These are phyloP conservation scores for Solanum chiquidenum DNA, from an alignment of 257 asterid genomes.

Conservation along the genomic window DNA sequence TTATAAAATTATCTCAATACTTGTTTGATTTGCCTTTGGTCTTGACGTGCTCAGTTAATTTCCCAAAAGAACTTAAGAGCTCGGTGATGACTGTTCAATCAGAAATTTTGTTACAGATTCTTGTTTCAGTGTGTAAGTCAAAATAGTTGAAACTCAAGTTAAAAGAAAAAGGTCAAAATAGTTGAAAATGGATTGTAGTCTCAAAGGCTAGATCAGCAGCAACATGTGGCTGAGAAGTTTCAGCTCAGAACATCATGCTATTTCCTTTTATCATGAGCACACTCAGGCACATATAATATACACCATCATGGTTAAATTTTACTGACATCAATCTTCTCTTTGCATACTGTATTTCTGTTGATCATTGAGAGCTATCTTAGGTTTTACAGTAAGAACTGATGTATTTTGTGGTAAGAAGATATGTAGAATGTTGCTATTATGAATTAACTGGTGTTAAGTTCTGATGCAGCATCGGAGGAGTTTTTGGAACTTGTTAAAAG, in stretches of 20 bases:
- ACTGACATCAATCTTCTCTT: not conserved
- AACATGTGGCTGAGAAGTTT: not conserved
- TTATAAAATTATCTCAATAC: not conserved
- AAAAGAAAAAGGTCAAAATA: not conserved
- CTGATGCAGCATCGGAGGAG: constrained; percentile 86
- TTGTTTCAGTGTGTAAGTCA: not conserved
- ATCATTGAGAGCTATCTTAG: not conserved
- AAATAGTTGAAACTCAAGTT: not conserved
- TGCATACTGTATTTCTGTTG: not conserved
- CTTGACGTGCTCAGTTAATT: not conserved
- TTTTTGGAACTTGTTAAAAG: constrained; percentile 94
- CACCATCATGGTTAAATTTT: not conserved
- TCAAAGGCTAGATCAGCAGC: not conserved
- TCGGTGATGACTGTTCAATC: not conserved
- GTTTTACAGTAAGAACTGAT: not conserved
- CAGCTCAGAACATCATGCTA: not conserved
- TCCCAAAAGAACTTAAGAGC: not conserved
- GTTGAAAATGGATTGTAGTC: not conserved
- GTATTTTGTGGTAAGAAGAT: not conserved
- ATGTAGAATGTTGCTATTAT: not conserved
- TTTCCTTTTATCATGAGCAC: not conserved
- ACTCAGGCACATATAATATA: not conserved
- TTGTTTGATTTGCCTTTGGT: not conserved
- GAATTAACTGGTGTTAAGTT: constrained; percentile 3
- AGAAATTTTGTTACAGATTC: not conserved